A percentile compares a stretch with the other conserved stretches of the same genome.
These are phyloP conservation scores for Fusarium musae DNA, from an alignment of 2,329 filamentous ascomycete species.

Conservation along the genomic window DNA sequence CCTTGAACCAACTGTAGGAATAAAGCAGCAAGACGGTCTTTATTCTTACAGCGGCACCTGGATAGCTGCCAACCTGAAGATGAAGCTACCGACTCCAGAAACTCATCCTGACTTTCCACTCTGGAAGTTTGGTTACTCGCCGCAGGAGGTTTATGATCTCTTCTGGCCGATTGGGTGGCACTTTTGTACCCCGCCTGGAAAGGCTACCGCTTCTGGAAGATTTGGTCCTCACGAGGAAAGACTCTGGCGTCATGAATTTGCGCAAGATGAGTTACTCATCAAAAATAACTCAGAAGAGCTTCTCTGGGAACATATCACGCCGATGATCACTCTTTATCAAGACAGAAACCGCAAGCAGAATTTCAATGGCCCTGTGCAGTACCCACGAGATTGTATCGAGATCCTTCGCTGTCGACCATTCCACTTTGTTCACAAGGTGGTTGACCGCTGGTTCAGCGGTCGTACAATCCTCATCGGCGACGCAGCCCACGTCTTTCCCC, in stretches of 20 bases:
- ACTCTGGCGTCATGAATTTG: background rate
- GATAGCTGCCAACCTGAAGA: background rate
- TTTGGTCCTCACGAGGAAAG: background rate
- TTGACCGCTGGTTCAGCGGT: background rate
- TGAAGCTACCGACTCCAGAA: background rate
- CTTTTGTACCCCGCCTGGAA: background rate
- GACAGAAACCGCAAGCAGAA: fast-evolving
- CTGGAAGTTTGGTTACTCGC: background rate
- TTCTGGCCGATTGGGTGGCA: background rate
- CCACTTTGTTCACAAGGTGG: background rate
- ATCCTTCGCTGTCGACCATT: background rate
- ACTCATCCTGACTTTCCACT: background rate
- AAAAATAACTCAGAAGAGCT: background rate
- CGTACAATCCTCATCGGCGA: background rate
- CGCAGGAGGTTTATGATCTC: background rate
- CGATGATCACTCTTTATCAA: background rate
- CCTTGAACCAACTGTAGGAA: background rate
- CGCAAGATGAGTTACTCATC: background rate
- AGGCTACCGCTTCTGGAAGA: background rate
- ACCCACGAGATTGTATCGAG: background rate
- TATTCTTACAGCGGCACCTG: background rate
- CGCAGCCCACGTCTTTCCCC: background rate
- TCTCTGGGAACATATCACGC: background rate
- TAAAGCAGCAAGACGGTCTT: background rate
- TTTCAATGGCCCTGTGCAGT: background rate